These are phyloP conservation scores for Solanum lignicaule DNA, from an alignment of 257 asterid species.

Conservation along the genomic window DNA sequence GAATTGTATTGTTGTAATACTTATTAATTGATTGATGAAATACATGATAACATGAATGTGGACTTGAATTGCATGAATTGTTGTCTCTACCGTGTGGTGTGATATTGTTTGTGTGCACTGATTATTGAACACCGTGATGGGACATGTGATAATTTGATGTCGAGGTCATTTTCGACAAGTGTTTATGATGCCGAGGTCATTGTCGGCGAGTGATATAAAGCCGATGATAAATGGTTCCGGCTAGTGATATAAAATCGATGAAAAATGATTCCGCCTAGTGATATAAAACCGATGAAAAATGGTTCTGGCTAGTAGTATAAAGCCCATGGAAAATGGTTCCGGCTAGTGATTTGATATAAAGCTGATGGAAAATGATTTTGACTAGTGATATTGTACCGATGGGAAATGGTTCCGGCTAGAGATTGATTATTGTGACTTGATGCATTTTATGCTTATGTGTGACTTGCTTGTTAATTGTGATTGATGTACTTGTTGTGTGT, in stretches of 20 bases:
- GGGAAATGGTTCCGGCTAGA: too few relatives aligned
- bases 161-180: too few relatives aligned
- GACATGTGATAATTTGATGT: neutral
- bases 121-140: neutral
- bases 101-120: neutral
- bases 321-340: too few relatives aligned
- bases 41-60: neutral
- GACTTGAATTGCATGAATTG: neutral
- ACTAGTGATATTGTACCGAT: too few relatives aligned
- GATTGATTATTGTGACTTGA: too few relatives aligned
- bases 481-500: too few relatives aligned
- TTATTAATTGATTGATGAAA: neutral
- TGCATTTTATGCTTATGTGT: too few relatives aligned
- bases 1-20: neutral
- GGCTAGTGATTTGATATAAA: too few relatives aligned
- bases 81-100: neutral
- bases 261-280: neutral
- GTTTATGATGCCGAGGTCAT: too few relatives aligned
- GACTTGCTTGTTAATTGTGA: too few relatives aligned
- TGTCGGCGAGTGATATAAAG: neutral
- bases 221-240: neutral
- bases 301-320: too few relatives aligned
- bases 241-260: neutral
- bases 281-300: too few relatives aligned
- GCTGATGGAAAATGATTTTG: fast-evolving